phyloP scores from a whole-genome alignment of 192 early-diverging fungal species.

The Coemansia furcata region DNA sequence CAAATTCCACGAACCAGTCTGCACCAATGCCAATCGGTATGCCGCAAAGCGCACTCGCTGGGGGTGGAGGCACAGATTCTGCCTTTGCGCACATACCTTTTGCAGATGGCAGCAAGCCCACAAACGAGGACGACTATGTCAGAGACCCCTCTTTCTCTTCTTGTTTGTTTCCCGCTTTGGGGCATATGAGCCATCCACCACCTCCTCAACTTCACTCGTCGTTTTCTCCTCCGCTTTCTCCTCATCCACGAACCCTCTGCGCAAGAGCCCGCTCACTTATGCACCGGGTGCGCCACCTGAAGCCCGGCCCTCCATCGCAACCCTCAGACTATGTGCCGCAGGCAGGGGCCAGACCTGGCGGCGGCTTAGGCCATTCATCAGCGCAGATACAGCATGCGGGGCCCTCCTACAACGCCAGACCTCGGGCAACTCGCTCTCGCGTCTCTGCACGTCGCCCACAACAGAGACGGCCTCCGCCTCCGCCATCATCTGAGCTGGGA shows the following conservation, averaged over 20 bases:
- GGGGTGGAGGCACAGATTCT: not conserved
- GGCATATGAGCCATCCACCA: not conserved
- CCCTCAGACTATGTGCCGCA: not conserved
- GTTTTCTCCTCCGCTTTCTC: conserved; percentile 46
- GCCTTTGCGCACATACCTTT: conserved; percentile 1
- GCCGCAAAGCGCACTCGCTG: not conserved
- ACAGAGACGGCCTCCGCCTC: conserved; percentile 6
- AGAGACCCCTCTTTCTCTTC: conserved; percentile 5
- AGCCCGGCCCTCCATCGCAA: conserved; percentile 6
- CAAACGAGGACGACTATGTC: not conserved
- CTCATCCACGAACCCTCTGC: conserved; percentile 44
- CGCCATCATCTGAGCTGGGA: not conserved
- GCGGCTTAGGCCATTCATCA: conserved; percentile 2
- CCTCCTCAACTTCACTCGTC: conserved; percentile 36
- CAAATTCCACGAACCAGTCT: not conserved
- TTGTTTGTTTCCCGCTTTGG: conserved; percentile 3
- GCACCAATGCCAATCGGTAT: not conserved
- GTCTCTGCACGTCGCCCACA: not conserved
- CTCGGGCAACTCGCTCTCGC: not conserved
- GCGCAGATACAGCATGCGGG: conserved; percentile 2
- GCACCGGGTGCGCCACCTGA: conserved; percentile 25
- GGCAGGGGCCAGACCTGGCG: not conserved
- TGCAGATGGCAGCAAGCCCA: not conserved
- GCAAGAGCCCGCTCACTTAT: conserved; percentile 35
- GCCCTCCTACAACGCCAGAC: not conserved